phyloP scores from a whole-genome alignment of 306 rosid genomes.

The Albizia julibrissin region DNA sequence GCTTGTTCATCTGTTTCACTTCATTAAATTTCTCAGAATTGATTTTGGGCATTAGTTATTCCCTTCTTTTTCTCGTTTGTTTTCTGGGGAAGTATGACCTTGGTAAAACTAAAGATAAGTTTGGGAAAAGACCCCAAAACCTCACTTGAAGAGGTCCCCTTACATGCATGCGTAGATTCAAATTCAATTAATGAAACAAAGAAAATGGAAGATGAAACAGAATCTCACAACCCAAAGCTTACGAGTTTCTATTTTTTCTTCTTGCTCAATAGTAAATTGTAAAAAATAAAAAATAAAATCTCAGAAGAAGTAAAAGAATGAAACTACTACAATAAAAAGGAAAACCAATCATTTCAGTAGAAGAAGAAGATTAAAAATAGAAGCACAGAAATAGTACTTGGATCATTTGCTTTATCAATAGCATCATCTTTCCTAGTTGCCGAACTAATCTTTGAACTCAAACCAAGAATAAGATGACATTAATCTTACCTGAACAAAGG shows the following conservation, averaged over 20 bases:
- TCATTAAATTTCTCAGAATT: not conserved
- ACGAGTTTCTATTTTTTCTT: not conserved
- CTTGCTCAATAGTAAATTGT: not conserved
- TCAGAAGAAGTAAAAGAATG: not conserved
- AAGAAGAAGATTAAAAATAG: not conserved
- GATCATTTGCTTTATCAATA: slow-evolving; percentile 38
- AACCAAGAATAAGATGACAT: too few relatives aligned
- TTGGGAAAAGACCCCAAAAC: not conserved
- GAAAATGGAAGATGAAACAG: not conserved
- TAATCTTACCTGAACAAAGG: too few relatives aligned
- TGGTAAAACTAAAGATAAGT: not conserved
- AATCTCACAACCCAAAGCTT: slow-evolving; percentile 13
- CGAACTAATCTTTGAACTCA: slow-evolving; percentile 47
- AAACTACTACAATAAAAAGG: too few relatives aligned
- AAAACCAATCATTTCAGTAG: not conserved
- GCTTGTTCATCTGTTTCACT: not conserved
- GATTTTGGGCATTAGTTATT: not conserved
- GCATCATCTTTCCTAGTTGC: slow-evolving; percentile 42
- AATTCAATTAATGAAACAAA: not conserved
- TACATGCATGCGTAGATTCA: not conserved
- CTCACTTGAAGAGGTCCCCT: not conserved
- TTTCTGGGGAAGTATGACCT: not conserved
- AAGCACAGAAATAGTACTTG: slow-evolving; percentile 45
- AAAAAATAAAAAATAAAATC: not conserved
- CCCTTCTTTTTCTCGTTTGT: slow-evolving; percentile 1